These are phyloP conservation scores for Isatis lusitanica DNA, from an alignment of 441 rosid species.

Conservation along the genomic window DNA sequence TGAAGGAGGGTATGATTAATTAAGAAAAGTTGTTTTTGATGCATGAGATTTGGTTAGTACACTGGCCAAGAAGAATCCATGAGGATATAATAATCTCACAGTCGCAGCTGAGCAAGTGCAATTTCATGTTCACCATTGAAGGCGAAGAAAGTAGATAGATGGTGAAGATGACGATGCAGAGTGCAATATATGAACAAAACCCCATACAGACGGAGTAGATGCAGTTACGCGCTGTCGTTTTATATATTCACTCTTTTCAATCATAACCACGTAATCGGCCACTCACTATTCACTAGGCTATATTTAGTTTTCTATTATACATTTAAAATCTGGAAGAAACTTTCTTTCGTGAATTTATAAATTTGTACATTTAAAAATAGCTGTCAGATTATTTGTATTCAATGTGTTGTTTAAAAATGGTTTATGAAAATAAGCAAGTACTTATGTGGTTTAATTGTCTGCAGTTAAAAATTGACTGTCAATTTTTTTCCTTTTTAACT, in stretches of 20 bases:
- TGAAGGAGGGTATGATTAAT: not conserved
- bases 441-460: not conserved
- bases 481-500: too few species aligned
- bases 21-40: not conserved
- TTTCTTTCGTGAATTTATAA: not conserved
- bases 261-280: not conserved
- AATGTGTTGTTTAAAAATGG: not conserved
- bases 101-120: not conserved
- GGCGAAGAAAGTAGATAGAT: not conserved
- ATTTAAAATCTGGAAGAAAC: not conserved
- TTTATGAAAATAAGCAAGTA: not conserved
- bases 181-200: not conserved
- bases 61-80: not conserved
- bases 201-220: not conserved
- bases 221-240: not conserved
- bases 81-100: not conserved
- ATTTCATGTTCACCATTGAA: not conserved
- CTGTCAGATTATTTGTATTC: not conserved
- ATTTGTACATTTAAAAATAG: not conserved
- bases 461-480: not conserved
- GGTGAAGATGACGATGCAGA: not conserved
- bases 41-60: not conserved
- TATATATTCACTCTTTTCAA: not conserved
- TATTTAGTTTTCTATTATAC: not conserved
- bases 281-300: not conserved